A percentile compares a stretch with the other conserved stretches of the same genome.
These are phyloP conservation scores for Cytospora piceicola DNA, from an alignment of 2,329 filamentous ascomycete genomes.

Conservation along the genomic window DNA sequence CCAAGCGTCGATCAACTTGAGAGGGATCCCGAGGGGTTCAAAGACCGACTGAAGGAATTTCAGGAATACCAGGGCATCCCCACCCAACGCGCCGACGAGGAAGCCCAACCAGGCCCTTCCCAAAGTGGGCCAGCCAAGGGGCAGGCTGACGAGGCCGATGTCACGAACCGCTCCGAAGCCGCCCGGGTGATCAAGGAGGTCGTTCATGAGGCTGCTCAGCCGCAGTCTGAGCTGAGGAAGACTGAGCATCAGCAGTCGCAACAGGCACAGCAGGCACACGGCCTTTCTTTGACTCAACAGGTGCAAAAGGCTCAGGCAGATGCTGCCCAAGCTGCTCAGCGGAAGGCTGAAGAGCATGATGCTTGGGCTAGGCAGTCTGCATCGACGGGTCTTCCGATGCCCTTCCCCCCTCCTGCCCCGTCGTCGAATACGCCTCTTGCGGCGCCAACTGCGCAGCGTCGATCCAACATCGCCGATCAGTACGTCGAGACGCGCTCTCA, in stretches of 20 bases:
- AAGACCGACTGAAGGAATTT: slow-evolving; percentile 81
- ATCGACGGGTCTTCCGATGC: slow-evolving; percentile 71
- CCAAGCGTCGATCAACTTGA: slow-evolving; percentile 55
- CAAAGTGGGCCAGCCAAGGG: slow-evolving; percentile 32
- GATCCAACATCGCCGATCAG: slow-evolving; percentile 81
- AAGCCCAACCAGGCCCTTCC: slow-evolving; percentile 34
- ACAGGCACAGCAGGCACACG: slow-evolving; percentile 43
- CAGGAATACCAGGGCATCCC: slow-evolving; percentile 68
- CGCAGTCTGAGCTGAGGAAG: slow-evolving; percentile 29
- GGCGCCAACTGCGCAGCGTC: slow-evolving; percentile 84
- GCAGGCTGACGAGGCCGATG: slow-evolving; percentile 24
- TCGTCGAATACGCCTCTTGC: slow-evolving; percentile 81
- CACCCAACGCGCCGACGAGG: slow-evolving; percentile 58
- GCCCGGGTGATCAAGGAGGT: slow-evolving; percentile 31
- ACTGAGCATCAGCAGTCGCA: slow-evolving; percentile 32
- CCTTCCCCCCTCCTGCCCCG: slow-evolving; percentile 71
- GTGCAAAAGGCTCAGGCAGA: slow-evolving; percentile 73
- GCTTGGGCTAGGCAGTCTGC: slow-evolving; percentile 62
- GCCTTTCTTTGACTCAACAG: slow-evolving; percentile 78
- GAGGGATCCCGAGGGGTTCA: slow-evolving; percentile 62
- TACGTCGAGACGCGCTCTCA: slow-evolving; percentile 66
- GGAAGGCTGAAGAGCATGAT: slow-evolving; percentile 54
- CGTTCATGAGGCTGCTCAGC: slow-evolving; percentile 31
- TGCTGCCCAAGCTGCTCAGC: slow-evolving; percentile 44
- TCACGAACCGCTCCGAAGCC: slow-evolving; percentile 26